These are phyloP conservation scores for Naganishia randhawae DNA, from an alignment of 768 basidiomycete genomes.

Conservation along the genomic window DNA sequence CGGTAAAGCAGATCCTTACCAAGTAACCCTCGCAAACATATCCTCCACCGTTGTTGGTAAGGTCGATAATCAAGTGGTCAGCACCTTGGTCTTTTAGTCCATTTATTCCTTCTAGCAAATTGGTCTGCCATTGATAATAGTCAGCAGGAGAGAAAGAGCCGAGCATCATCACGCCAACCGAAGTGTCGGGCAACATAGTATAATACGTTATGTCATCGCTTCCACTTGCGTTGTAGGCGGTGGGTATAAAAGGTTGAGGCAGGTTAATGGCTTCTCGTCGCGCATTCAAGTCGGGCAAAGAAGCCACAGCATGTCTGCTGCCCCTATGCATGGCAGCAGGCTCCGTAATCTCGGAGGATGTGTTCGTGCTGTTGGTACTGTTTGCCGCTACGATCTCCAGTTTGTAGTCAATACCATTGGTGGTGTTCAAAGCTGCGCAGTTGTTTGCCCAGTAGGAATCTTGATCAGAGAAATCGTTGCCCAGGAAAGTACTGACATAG, in stretches of 20 bases:
- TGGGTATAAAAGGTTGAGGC: constrained; percentile 57
- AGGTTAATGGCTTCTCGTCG: constrained; percentile 54
- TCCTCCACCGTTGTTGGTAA: constrained; percentile 66
- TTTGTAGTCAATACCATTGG: constrained; percentile 58
- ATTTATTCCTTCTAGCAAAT: constrained; percentile 55
- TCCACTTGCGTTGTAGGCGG: constrained; percentile 54
- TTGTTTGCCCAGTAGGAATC: constrained; percentile 61
- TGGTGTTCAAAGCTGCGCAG: constrained; percentile 57
- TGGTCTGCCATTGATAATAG: constrained; percentile 58
- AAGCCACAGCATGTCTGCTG: constrained; percentile 33
- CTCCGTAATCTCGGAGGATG: constrained; percentile 35
- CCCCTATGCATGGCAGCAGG: constrained; percentile 45
- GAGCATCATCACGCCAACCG: constrained; percentile 48
- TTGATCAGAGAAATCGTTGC: constrained; percentile 57
- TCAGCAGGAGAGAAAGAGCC: constrained; percentile 59
- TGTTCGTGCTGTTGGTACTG: constrained; percentile 26
- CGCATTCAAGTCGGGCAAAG: constrained; percentile 54
- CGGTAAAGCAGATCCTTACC: neutral
- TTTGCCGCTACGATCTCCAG: constrained; percentile 13
- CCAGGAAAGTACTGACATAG: constrained; percentile 57
- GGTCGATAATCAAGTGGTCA: constrained; percentile 58
- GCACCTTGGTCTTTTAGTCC: constrained; percentile 57
- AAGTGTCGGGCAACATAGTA: constrained; percentile 57
- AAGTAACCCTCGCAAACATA: constrained; percentile 55
- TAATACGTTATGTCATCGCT: constrained; percentile 60